These are phyloP conservation scores for Pneumocystis carinii DNA, from an alignment of 1,139 yeast genomes.

Conservation along the genomic window DNA sequence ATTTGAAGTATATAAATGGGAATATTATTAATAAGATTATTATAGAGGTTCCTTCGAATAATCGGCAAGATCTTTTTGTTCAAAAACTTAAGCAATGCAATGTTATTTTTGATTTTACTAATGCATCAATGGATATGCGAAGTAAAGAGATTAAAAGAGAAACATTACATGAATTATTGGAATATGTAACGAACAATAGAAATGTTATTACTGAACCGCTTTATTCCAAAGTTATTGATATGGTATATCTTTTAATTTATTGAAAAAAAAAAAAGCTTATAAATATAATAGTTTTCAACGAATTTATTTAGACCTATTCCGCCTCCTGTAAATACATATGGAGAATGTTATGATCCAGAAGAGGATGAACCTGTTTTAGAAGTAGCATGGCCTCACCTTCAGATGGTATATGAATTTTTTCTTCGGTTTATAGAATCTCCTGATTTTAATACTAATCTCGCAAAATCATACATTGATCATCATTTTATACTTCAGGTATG, in stretches of 20 bases:
- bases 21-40: background rate
- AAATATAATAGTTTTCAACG: conserved; percentile 37
- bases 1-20: background rate
- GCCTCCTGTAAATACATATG: conserved; percentile 94
- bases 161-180: conserved; percentile 77
- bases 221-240: conserved; percentile 73
- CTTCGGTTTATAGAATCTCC: conserved; percentile 85
- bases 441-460: conserved; percentile 84
- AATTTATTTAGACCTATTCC: conserved; percentile 92
- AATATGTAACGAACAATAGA: conserved; percentile 67
- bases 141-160: conserved; percentile 85
- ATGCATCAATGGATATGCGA: conserved; percentile 78
- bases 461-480: conserved; percentile 88
- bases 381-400: conserved; percentile 99
- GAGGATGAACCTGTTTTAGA: conserved; percentile 97
- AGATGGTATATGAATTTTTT: conserved; percentile 85
- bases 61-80: conserved; percentile 65
- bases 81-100: conserved; percentile 90
- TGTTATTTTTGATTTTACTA: conserved; percentile 82
- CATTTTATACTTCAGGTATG: conserved; percentile 44
- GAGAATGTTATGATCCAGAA: conserved; percentile 93
- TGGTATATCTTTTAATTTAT: conserved; percentile 28
- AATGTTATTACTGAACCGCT: conserved; percentile 80
- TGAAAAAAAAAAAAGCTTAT: background rate
- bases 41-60: conserved; percentile 67